Evolutionary conservation across 2,329 filamentous ascomycete species (phyloP).

Genomic region (Diplocarpon rosae): DNA sequence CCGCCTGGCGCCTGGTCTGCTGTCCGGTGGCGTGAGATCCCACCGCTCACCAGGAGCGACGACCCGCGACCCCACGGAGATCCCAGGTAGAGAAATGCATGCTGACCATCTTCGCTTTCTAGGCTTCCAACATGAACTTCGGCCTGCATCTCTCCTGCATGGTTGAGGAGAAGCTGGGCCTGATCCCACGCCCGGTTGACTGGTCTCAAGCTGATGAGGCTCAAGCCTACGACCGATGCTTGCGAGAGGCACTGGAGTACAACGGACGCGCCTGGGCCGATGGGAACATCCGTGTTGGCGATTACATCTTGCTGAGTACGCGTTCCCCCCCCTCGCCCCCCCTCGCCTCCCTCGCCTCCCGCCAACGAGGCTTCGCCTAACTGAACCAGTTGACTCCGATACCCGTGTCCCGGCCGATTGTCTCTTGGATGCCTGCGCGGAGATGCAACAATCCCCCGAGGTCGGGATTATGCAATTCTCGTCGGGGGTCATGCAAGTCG

Average conservation of each 20-base stretch:
- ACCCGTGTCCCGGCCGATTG: conserved; percentile 39
- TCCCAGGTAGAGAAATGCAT: conserved; percentile 64
- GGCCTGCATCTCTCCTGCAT: conserved; percentile 28
- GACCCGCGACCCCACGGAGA: conserved; percentile 34
- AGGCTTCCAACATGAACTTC: conserved; percentile 69
- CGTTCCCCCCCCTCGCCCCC: conserved; percentile 65
- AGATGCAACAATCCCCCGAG: conserved; percentile 60
- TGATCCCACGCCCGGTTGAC: conserved; percentile 71
- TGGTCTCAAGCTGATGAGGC: conserved; percentile 38
- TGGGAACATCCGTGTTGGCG: conserved; percentile 49
- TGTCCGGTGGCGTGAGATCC: too few species aligned
- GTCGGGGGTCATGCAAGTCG: conserved; percentile 68
- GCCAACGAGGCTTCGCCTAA: too few species aligned
- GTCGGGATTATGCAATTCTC: conserved; percentile 63
- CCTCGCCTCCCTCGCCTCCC: too few species aligned
- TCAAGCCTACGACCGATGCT: conserved; percentile 35
- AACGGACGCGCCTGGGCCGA: conserved; percentile 45
- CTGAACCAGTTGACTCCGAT: conserved; percentile 58
- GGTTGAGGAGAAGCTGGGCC: conserved; percentile 46
- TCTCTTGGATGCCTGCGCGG: conserved; percentile 39
- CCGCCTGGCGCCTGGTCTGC: too few species aligned
- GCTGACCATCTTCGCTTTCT: conserved; percentile 70
- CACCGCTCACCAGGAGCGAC: too few species aligned
- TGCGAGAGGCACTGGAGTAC: conserved; percentile 36
- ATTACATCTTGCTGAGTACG: conserved; percentile 62